Evolutionary conservation across 495 filamentous ascomycete species (phyloP), one percentile per base, ranked within the genome.

Genomic region (Hypoxylon fragiforme): DNA sequence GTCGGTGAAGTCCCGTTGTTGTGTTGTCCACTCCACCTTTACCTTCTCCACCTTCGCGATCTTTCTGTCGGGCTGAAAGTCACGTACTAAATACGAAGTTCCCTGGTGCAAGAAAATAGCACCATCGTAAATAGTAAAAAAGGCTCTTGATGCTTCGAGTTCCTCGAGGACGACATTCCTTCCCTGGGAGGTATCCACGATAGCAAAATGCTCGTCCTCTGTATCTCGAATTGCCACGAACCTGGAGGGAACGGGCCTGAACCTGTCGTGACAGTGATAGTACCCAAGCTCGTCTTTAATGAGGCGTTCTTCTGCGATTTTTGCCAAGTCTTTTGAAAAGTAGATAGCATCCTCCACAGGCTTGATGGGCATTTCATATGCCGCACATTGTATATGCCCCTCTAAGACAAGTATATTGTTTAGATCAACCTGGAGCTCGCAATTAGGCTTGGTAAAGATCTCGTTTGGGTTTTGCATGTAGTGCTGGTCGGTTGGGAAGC

Each of bases 101-200:
- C 94, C 94, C 76, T 97, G 92, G 69, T 97, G 95, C 4, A 97
- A 81, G 78, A 96, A 99, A 56, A 99, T 96, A 47, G 89, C 94
- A 20, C 95, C 94, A 75, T 97, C 92, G 67, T 97, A 97, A 58
- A 97, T 83, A 32, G 91, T 95, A 72, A 97, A 97, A 71, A 91
- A 91, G 1, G 95, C 94, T 13, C 95, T 85, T 4, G 90, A 94
- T 12, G 91, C 90, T 68, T 97, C 94, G n/a, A 97, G 81, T 69
- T 96, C 90, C 76, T 99, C 94, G 3, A 99, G 81, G 3, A 99
- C 85, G 2, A 85, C 67, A 69, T 97, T 97, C 30, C 82, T 83
- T 41, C 83, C 81, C 55, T 92, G 81, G 0, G 88, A 95, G 30
- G 84, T 88, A 77, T 98, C 91, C 48, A 98, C 81, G 45, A 98